A percentile compares a stretch with the other conserved stretches of the same genome.
Conservation (phyloP, 2,329 filamentous ascomycete species). For the Calonectria pauciramosa region DNA sequence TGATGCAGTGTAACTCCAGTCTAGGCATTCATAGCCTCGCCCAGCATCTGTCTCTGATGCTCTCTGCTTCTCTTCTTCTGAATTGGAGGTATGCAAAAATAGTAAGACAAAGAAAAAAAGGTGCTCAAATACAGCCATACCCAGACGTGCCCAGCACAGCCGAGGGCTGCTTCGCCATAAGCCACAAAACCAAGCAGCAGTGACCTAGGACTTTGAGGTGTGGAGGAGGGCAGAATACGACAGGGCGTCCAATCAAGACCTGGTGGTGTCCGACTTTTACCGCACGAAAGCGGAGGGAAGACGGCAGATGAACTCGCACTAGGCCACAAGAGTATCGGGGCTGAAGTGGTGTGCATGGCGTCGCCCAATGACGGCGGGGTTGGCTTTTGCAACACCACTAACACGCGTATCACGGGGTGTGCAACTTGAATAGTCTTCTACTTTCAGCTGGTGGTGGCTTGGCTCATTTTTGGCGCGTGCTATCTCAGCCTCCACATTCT, state of each 20-base stretch:
- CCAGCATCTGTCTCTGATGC: neutral
- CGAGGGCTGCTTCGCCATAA: conserved; percentile 22
- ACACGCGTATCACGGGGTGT: conserved; percentile 6
- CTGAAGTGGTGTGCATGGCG: neutral
- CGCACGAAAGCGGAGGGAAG: neutral
- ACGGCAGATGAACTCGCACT: conserved; percentile 10
- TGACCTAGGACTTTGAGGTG: neutral
- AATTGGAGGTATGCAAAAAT: conserved; percentile 21
- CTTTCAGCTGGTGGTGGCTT: conserved; percentile 18
- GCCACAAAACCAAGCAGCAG: neutral
- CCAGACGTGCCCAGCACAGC: conserved; percentile 15
- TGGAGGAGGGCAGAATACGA: neutral
- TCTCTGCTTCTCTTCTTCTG: neutral
- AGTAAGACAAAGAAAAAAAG: neutral
- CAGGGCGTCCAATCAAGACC: conserved; percentile 13
- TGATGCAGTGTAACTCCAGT: neutral
- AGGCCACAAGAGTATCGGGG: neutral
- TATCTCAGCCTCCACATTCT: neutral
- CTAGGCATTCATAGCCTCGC: neutral
- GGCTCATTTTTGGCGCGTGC: neutral
- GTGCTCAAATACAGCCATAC: neutral
- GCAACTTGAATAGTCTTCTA: neutral
- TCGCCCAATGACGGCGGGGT: neutral
- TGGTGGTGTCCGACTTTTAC: neutral
- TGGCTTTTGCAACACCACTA: neutral